Conservation (phyloP, 805 yeast genomes). For the Groenewaldozyma salmanticensis region DNA sequence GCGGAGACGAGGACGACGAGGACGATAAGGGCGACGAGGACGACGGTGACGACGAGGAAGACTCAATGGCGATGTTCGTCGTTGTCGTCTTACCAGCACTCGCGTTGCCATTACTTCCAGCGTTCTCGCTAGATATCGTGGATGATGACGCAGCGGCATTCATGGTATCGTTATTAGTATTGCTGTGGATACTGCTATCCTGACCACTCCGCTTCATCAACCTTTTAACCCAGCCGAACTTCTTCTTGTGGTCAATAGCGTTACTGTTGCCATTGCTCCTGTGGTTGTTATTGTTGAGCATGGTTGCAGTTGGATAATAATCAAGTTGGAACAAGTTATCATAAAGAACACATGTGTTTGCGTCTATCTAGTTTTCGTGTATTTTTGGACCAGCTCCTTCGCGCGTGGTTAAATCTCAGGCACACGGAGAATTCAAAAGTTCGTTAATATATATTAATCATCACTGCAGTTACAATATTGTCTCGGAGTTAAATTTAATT, state of each 20-base stretch:
- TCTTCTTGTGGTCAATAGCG: conserved; percentile 1
- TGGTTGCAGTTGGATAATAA: background rate
- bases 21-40: too few relatives aligned
- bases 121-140: background rate
- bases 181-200: background rate
- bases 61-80: background rate
- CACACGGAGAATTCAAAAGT: too few relatives aligned
- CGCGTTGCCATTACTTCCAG: background rate
- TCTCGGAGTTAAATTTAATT: too few relatives aligned
- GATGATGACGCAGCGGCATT: too few relatives aligned
- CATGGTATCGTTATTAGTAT: background rate
- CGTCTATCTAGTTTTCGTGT: too few relatives aligned
- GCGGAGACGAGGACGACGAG: background rate
- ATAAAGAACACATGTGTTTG: too few relatives aligned
- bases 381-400: too few relatives aligned
- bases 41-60: background rate
- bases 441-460: too few relatives aligned
- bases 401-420: too few relatives aligned
- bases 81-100: background rate
- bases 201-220: conserved; percentile 9
- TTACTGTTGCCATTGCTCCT: background rate
- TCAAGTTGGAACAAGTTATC: conserved; percentile 1
- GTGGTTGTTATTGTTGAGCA: background rate
- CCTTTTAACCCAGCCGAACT: conserved; percentile 16
- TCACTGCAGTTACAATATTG: too few relatives aligned